phyloP scores from a whole-genome alignment of 2,329 filamentous ascomycete species.

The Teratosphaeria epicoccoides region DNA sequence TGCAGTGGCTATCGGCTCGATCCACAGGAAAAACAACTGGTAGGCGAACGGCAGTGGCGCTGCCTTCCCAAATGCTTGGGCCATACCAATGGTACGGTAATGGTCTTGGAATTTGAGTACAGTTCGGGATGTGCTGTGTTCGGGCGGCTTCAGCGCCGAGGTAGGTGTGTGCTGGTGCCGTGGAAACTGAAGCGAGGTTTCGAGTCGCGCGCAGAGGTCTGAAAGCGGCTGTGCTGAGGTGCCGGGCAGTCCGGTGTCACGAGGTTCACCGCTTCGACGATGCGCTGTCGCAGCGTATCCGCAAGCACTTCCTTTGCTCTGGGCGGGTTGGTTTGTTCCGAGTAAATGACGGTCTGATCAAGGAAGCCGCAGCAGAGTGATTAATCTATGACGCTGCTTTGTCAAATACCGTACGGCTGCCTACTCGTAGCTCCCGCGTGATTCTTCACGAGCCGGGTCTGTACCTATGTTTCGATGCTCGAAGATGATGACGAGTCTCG shows the following conservation, averaged over 20 bases:
- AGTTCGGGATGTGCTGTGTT: neutral
- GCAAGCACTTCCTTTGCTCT: neutral
- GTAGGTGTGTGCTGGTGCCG: neutral
- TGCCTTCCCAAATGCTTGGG: constrained; percentile 13
- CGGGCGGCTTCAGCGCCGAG: neutral
- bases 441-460: neutral
- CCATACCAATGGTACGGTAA: neutral
- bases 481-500: too few relatives aligned
- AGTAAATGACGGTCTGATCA: too few relatives aligned
- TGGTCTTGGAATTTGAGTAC: neutral
- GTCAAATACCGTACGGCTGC: too few relatives aligned
- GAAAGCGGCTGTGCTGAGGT: neutral
- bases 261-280: neutral
- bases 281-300: neutral
- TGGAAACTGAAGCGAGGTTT: neutral
- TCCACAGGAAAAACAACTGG: constrained; percentile 61
- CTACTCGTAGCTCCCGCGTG: neutral
- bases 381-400: too few relatives aligned
- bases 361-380: too few relatives aligned
- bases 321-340: neutral
- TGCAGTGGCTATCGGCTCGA: constrained; percentile 52
- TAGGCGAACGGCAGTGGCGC: constrained; percentile 51
- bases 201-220: neutral
- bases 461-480: too few relatives aligned
- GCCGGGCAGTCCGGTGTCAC: neutral